Percentiles rank a stretch among this genome's conserved stretches.
These are phyloP conservation scores for Millerago galiae DNA, from an alignment of 805 yeast species.

Conservation along the genomic window DNA sequence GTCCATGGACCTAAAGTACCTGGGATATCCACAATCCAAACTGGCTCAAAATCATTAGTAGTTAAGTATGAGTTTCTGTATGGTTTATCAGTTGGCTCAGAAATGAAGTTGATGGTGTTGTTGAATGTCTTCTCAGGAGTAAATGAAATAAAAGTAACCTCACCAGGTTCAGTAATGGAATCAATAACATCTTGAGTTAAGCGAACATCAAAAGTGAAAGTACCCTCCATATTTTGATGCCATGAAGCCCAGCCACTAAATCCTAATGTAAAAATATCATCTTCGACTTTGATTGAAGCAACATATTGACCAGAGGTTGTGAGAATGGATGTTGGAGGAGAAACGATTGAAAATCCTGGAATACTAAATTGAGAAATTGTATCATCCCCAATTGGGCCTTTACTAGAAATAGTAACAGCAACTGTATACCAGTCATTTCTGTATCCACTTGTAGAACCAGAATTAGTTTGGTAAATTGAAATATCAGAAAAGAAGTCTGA, in stretches of 20 bases:
- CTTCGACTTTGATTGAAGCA: background rate
- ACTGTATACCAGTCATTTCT: conserved; percentile 4
- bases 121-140: conserved; percentile 3
- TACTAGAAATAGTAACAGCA: conserved; percentile 1
- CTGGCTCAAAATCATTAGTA: conserved; percentile 1
- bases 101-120: background rate
- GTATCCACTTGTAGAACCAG: background rate
- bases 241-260: conserved; percentile 4
- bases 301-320: background rate
- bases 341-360: conserved; percentile 3
- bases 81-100: conserved; percentile 6
- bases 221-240: conserved; percentile 5
- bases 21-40: conserved; percentile 8
- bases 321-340: background rate
- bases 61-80: conserved; percentile 4
- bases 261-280: background rate
- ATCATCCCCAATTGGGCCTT: conserved; percentile 4
- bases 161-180: background rate
- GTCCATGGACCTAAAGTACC: conserved; percentile 8
- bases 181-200: background rate
- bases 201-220: conserved; percentile 2
- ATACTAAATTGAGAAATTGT: conserved; percentile 4
- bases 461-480: conserved; percentile 1
- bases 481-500: conserved; percentile 2
- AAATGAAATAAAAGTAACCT: conserved; percentile 1